Evolutionary conservation across 495 filamentous ascomycete species (phyloP).

Genomic region (Xeromyces bisporus): DNA sequence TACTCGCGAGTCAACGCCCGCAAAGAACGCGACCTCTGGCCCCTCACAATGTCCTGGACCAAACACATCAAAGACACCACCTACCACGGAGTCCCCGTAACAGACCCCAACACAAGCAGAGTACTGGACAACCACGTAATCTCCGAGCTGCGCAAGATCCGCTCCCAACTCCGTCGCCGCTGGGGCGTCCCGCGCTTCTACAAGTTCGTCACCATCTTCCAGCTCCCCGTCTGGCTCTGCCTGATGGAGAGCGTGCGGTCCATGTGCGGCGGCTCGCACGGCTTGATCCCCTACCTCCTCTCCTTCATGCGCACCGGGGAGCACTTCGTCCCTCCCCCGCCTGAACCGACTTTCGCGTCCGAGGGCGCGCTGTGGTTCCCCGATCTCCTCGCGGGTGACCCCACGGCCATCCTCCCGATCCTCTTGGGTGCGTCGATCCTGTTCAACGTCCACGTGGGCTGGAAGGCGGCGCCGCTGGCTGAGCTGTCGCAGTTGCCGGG

Average conservation of each 20-base stretch:
- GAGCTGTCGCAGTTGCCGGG: slow-evolving; percentile 14
- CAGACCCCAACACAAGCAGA: no score
- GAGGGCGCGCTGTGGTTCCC: slow-evolving; percentile 75
- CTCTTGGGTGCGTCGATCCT: slow-evolving; percentile 28
- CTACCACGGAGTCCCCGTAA: no score
- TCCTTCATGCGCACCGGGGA: slow-evolving; percentile 3
- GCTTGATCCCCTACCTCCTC: slow-evolving; percentile 31
- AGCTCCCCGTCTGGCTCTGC: slow-evolving; percentile 51
- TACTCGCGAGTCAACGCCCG: slow-evolving; percentile 28
- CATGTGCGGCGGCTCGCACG: slow-evolving; percentile 40
- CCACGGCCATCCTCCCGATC: slow-evolving; percentile 47
- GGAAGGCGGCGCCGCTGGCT: slow-evolving; percentile 8
- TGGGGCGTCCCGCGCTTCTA: slow-evolving; percentile 32
- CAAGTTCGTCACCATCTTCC: slow-evolving; percentile 27
- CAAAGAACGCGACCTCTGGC: slow-evolving; percentile 29
- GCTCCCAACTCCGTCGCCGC: slow-evolving; percentile 21
- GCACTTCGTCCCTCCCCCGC: slow-evolving; percentile 8
- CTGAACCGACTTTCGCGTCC: slow-evolving; percentile 39
- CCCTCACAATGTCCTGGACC: slow-evolving; percentile 35
- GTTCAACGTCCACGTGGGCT: slow-evolving; percentile 18
- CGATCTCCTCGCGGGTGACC: slow-evolving; percentile 55
- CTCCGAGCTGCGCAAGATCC: slow-evolving; percentile 10
- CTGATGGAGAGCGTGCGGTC: slow-evolving; percentile 50
- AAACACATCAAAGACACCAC: slow-evolving; percentile 11
- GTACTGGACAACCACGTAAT: no score